Evolutionary conservation across 768 basidiomycete species (phyloP), one percentile per base, ranked within the genome.

Genomic region (Lactifluus subvellereus): DNA sequence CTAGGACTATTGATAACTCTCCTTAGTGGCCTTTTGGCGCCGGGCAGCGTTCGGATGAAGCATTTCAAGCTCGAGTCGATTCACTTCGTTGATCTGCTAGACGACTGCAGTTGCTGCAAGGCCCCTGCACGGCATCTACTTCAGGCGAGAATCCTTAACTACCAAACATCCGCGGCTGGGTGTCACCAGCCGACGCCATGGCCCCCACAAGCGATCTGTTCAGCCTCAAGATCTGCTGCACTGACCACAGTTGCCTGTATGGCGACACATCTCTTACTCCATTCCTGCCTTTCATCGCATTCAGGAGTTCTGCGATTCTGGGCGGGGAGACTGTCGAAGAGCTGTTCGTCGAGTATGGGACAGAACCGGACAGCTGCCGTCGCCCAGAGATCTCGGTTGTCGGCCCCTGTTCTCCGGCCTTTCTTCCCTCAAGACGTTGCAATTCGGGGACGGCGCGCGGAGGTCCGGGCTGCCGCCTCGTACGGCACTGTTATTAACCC

Each of bases 361-460:
- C 35, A 18, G 59, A 54, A 60, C 35, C 33, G 16, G 22, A 47
- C 43, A 37, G 45, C 53, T 8, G 16, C 33, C 22, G 33, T 37
- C 59, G 52, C 8, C 59, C 30, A 27, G 27, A 27, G 27, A 27
- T 27, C 27, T 27, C 27, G 27, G 27, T 27, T 27, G 27, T 27
- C 27, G 27, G 27, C 27, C 27, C 27, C 27, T 27, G 27, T 27
- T 27, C 27, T 27, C 27, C 2, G 27, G 27, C 27, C 27, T 27
- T 27, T 27, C 27, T 27, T 27, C 27, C 52, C 42, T 60, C 51
- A 54, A 60, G 20, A 60, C 52, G 14, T 30, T 60, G 20, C 59
- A 53, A 9, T 60, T 59, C 1, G 58, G 58, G 2, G 58, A 59
- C 6, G 58, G 58, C 30, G 58, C 58, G 58, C 58, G 43, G 59